phyloP scores from a whole-genome alignment of 768 basidiomycete genomes.

The Sistotremastrum niveocremeum region DNA sequence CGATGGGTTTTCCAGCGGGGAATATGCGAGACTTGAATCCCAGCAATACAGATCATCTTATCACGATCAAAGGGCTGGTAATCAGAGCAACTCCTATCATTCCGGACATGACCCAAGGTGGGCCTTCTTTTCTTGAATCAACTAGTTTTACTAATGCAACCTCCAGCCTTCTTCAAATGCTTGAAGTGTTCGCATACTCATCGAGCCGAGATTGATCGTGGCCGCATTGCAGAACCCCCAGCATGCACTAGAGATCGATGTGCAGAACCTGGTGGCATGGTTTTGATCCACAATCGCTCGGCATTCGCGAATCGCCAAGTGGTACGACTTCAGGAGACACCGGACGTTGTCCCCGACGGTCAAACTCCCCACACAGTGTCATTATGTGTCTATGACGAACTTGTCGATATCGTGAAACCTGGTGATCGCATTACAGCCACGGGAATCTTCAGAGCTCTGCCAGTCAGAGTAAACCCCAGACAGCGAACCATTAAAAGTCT shows the following conservation, averaged over 20 bases:
- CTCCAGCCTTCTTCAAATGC: conserved; percentile 89
- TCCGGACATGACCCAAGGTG: conserved; percentile 86
- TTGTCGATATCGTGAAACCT: conserved; percentile 92
- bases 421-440: conserved; percentile 86
- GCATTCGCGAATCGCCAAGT: conserved; percentile 95
- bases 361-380: conserved; percentile 98
- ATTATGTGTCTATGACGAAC: conserved; percentile 94
- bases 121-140: conserved; percentile 2
- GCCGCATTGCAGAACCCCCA: conserved; percentile 87
- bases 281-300: conserved; percentile 91
- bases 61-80: conserved; percentile 90
- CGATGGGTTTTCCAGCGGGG: conserved; percentile 68
- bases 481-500: conserved; percentile 86
- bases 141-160: background rate
- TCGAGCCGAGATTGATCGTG: conserved; percentile 95
- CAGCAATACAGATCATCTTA: conserved; percentile 93
- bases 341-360: conserved; percentile 94
- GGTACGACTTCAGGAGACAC: conserved; percentile 91
- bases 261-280: conserved; percentile 77
- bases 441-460: conserved; percentile 90
- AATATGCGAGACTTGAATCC: conserved; percentile 97
- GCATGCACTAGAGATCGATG: conserved; percentile 92
- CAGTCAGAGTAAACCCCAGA: conserved; percentile 88
- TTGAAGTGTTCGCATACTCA: conserved; percentile 92
- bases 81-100: conserved; percentile 96